A percentile compares a stretch with the other conserved stretches of the same genome.
Evolutionary conservation across 2,329 filamentous ascomycete species (phyloP).

Genomic region (Nemania sp.): DNA sequence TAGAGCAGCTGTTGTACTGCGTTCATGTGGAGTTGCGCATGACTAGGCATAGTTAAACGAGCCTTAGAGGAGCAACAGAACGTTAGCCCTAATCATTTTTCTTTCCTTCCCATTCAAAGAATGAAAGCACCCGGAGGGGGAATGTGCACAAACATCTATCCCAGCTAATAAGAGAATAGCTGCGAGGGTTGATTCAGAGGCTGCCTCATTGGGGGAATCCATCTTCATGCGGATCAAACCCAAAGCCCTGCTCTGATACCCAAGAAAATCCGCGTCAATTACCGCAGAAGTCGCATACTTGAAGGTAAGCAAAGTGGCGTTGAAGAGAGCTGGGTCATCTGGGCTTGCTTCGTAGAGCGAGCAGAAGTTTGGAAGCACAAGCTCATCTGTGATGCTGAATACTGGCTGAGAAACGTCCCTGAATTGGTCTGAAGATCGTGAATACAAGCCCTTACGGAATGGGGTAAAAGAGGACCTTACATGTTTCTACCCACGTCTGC

Average conservation of each 20-base stretch:
- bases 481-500: too few relatives aligned
- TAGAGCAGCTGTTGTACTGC: slow-evolving; percentile 44
- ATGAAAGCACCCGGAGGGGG: background rate
- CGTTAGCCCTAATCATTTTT: too few relatives aligned
- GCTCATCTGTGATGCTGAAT: slow-evolving; percentile 43
- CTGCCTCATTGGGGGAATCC: slow-evolving; percentile 30
- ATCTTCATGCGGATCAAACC: slow-evolving; percentile 42
- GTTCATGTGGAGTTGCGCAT: slow-evolving; percentile 48
- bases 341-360: slow-evolving; percentile 41
- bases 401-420: slow-evolving; percentile 40
- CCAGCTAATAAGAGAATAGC: slow-evolving; percentile 48
- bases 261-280: slow-evolving; percentile 41
- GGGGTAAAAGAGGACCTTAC: too few relatives aligned
- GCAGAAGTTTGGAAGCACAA: slow-evolving; percentile 44
- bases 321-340: slow-evolving; percentile 44
- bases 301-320: slow-evolving; percentile 46
- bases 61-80: slow-evolving; percentile 39
- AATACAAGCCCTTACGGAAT: slow-evolving; percentile 21
- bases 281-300: slow-evolving; percentile 35
- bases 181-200: slow-evolving; percentile 44
- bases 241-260: slow-evolving; percentile 42
- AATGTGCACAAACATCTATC: slow-evolving; percentile 42
- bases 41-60: slow-evolving; percentile 40
- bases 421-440: slow-evolving; percentile 16
- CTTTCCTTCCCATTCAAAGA: too few relatives aligned